Evolutionary conservation across 1,284 basidiomycete genomes (phyloP).

Genomic region (Porodaedalea pini): DNA sequence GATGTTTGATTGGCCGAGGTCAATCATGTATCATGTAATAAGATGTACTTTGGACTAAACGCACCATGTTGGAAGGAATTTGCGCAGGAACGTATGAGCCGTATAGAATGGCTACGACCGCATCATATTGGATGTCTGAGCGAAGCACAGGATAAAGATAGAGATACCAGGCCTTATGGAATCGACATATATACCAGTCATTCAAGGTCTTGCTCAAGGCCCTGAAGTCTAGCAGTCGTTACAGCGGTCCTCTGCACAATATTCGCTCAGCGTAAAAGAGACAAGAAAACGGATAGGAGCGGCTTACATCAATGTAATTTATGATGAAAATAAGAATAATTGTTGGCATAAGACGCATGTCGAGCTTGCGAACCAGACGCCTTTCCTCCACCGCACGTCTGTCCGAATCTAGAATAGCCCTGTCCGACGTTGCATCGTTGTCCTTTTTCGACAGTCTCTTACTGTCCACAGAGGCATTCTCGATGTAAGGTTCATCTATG

Average conservation of each 20-base stretch:
- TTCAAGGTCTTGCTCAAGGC: constrained; percentile 53
- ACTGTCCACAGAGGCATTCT: background rate
- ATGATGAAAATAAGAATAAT: constrained; percentile 61
- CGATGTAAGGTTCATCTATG: background rate
- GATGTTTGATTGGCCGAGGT: background rate
- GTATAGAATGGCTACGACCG: constrained; percentile 56
- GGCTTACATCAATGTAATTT: constrained; percentile 65
- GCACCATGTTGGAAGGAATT: constrained; percentile 64
- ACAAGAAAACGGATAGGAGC: constrained; percentile 3
- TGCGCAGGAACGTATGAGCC: constrained; percentile 60
- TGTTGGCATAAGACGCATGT: constrained; percentile 54
- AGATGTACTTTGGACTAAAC: constrained; percentile 8
- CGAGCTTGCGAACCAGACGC: constrained; percentile 50
- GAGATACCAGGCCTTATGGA: background rate
- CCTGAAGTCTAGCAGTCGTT: constrained; percentile 57
- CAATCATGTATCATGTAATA: constrained; percentile 10
- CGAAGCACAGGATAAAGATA: background rate
- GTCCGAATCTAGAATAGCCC: constrained; percentile 34
- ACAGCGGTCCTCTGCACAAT: constrained; percentile 50
- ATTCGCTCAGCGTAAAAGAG: background rate
- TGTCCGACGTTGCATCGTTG: background rate
- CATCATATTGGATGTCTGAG: constrained; percentile 56
- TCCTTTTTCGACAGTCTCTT: background rate
- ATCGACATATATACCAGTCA: constrained; percentile 39
- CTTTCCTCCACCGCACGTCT: constrained; percentile 31